phyloP scores from a whole-genome alignment of 2,329 filamentous ascomycete genomes.

The Epichloe festucae region DNA sequence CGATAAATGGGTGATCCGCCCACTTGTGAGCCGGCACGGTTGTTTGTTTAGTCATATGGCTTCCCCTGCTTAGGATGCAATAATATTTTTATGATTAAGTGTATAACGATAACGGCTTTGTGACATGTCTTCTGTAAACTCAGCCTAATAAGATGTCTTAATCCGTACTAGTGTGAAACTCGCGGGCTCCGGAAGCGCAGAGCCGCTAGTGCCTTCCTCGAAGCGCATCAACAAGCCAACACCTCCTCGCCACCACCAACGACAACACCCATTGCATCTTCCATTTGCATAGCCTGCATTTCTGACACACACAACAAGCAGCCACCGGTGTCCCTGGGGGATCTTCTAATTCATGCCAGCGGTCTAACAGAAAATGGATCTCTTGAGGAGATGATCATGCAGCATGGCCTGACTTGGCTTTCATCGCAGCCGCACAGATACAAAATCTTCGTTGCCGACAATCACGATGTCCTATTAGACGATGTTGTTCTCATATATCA shows the following conservation, averaged over 20 bases:
- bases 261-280: neutral
- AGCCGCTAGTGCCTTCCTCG: neutral
- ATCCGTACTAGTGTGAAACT: neutral
- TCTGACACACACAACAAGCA: constrained; percentile 32
- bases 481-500: constrained; percentile 1
- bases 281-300: constrained; percentile 24
- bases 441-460: constrained; percentile 34
- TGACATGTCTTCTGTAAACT: neutral
- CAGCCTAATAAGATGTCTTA: neutral
- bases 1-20: no score
- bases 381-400: constrained; percentile 20
- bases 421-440: constrained; percentile 22
- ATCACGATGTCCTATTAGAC: constrained; percentile 28
- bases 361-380: constrained; percentile 34
- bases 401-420: constrained; percentile 29
- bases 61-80: no score
- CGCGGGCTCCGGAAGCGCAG: neutral
- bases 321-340: constrained; percentile 26
- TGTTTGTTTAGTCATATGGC: no score
- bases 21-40: no score
- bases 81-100: no score
- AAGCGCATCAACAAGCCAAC: neutral
- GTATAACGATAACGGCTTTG: neutral
- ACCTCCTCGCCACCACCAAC: neutral
- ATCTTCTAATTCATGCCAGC: constrained; percentile 34